Conservation (phyloP, 805 yeast species). For the Ascoidea tarda region DNA sequence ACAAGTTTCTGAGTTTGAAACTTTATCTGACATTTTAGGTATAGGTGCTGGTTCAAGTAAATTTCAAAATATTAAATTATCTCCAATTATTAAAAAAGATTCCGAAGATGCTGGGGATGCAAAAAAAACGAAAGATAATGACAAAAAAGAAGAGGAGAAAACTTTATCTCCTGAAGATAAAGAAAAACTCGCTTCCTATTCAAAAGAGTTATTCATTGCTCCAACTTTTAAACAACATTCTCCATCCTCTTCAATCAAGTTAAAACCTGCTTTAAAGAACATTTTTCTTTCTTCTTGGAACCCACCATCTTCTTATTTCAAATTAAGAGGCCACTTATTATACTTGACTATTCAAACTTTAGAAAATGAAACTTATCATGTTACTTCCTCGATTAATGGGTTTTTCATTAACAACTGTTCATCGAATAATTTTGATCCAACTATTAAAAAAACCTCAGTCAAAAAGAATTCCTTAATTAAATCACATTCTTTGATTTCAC, state of each 20-base stretch:
- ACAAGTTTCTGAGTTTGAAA: conserved; percentile 28
- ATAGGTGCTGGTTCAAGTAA: conserved; percentile 5
- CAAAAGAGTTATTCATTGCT: conserved; percentile 5
- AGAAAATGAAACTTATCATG: conserved; percentile 67
- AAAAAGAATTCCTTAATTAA: conserved; percentile 18
- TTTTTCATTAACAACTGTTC: conserved; percentile 67
- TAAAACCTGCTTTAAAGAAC: conserved; percentile 42
- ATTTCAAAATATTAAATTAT: conserved; percentile 1
- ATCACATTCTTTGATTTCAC: conserved; percentile 40
- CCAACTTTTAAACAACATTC: neutral
- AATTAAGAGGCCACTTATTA: conserved; percentile 62
- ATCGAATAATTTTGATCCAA: conserved; percentile 55
- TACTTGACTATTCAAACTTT: conserved; percentile 65
- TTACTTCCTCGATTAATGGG: conserved; percentile 71
- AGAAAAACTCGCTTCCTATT: conserved; percentile 3
- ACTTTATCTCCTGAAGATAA: conserved; percentile 9
- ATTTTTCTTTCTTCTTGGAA: conserved; percentile 65
- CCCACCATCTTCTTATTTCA: conserved; percentile 50
- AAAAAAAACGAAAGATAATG: conserved; percentile 7
- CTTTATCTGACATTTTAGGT: conserved; percentile 14
- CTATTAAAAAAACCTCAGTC: conserved; percentile 20
- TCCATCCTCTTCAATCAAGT: conserved; percentile 10
- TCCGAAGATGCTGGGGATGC: conserved; percentile 2
- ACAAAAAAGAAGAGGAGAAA: conserved; percentile 10
- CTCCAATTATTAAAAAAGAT: conserved; percentile 1